Base-by-base conservation (phyloP, 768 basidiomycete species). In the Lactifluus piperatus region DNA sequence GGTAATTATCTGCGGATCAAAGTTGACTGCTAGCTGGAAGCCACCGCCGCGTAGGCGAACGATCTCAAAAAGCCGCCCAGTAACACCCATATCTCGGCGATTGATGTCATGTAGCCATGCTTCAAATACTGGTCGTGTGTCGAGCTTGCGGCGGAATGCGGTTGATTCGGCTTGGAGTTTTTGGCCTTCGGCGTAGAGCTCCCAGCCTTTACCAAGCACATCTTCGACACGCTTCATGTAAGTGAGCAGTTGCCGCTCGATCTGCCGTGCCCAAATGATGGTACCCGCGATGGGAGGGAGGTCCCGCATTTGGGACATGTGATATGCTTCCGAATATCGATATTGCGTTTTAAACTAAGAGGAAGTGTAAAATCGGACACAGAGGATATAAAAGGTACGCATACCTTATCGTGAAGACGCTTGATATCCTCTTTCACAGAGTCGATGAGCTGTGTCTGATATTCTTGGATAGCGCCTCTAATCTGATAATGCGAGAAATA, bases 151-250 rank as follows among this genome's bases (percentile, higher is more conserved):
- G 47, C 92, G 84, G 81, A 99, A 99, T 0, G 92, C 88, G 4
- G 82, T 76, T 47, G 84, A 87, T 72, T 98, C 97, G 29, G 87
- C 85, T 67, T 97, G 93, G 1, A 99, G 85, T 67, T 94, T 95
- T 72, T 97, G 94, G 6, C 97, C 97, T 67, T 99, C 97, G n/a
- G 95, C 94, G 66, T 99, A 98, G 60, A 93, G 84, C 68, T 97
- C 94, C 95, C 97, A 99, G 7, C 93, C 95, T 72, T 93, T 95
- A 5, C 95, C 90, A 8, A 99, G 84, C 2, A 99, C 97, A 70
- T 98, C 95, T 68, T 98, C 97, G 51, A 98, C 95, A 16, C 95
- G 88, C 71, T 94, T 95, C 95, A 99, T 99, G 76, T 98, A 97
- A 0, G 92, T 86, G 58, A 88, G 79, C 2, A 99, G 83, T 68